These are phyloP conservation scores for Salix arbutifolia DNA, from an alignment of 345 rosid species.

Conservation along the genomic window DNA sequence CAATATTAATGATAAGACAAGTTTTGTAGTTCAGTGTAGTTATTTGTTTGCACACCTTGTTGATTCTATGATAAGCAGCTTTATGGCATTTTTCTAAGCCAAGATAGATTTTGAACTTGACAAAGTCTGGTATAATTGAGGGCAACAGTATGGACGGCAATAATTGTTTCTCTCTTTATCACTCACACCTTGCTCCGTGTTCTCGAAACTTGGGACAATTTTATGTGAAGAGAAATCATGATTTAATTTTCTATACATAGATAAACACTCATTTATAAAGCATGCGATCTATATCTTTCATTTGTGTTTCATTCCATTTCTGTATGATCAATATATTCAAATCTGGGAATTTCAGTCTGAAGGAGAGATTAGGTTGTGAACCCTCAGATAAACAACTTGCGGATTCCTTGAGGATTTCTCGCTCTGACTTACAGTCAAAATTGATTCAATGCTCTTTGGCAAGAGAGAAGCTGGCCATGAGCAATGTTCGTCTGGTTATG, in stretches of 20 bases:
- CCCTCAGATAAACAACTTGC: constrained; percentile 90
- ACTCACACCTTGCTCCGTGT: background rate
- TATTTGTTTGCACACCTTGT: background rate
- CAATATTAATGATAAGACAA: background rate
- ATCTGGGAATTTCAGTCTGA: constrained; percentile 50
- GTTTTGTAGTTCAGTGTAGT: background rate
- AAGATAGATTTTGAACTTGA: background rate
- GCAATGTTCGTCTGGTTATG: constrained; percentile 94
- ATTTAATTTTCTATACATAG: background rate
- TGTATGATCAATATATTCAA: background rate
- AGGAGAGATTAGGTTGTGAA: constrained; percentile 74
- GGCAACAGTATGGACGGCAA: background rate
- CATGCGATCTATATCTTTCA: background rate
- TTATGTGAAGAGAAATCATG: background rate
- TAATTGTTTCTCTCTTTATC: background rate
- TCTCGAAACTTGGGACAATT: background rate
- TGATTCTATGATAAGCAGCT: background rate
- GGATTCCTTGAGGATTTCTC: constrained; percentile 66
- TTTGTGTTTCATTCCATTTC: background rate
- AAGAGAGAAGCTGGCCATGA: constrained; percentile 90
- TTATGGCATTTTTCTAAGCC: background rate
- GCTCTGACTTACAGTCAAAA: constrained; percentile 61
- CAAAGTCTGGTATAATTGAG: background rate
- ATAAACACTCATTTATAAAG: background rate
- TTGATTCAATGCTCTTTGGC: constrained; percentile 74